These are phyloP conservation scores for Pseudonectria buxi DNA, from an alignment of 2,329 filamentous ascomycete genomes.

Conservation along the genomic window DNA sequence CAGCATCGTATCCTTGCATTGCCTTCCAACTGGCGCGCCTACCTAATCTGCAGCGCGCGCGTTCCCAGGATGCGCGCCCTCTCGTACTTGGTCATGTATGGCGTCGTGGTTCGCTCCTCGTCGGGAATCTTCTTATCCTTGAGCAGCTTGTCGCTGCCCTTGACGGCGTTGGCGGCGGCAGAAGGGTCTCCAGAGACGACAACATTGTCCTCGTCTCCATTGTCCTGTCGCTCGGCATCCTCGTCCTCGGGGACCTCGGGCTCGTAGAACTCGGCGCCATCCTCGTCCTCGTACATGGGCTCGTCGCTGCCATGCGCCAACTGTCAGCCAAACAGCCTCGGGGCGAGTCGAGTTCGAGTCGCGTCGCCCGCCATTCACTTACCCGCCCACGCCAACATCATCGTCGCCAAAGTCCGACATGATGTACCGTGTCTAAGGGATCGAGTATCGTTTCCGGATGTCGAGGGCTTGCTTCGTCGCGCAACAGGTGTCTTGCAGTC, in stretches of 20 bases:
- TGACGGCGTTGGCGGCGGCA: constrained; percentile 48
- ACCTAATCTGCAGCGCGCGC: constrained; percentile 93
- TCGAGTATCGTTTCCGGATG: no score
- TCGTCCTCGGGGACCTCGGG: constrained; percentile 49
- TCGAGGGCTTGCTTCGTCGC: no score
- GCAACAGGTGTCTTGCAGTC: constrained; percentile 10
- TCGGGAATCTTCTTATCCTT: constrained; percentile 86
- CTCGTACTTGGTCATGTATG: constrained; percentile 99
- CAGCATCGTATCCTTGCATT: constrained; percentile 1
- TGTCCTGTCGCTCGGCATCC: constrained; percentile 43
- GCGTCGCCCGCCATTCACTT: constrained; percentile 25
- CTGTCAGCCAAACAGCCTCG: constrained; percentile 8
- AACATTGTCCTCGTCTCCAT: constrained; percentile 52
- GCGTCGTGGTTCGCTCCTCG: constrained; percentile 83
- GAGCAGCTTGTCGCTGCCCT: constrained; percentile 47
- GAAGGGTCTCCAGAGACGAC: constrained; percentile 56
- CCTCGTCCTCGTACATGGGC: constrained; percentile 66
- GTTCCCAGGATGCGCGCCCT: constrained; percentile 88
- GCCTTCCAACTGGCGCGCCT: constrained; percentile 27
- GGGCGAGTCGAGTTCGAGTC: constrained; percentile 1
- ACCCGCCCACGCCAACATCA: constrained; percentile 52
- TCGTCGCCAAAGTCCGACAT: constrained; percentile 74
- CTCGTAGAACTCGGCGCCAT: constrained; percentile 51
- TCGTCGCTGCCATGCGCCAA: constrained; percentile 50
- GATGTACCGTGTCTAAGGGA: constrained; percentile 10